Evolutionary conservation across 352 stramenopile species (phyloP), one percentile per base, ranked within the genome.

Genomic region (Globisporangium iwayamae): DNA sequence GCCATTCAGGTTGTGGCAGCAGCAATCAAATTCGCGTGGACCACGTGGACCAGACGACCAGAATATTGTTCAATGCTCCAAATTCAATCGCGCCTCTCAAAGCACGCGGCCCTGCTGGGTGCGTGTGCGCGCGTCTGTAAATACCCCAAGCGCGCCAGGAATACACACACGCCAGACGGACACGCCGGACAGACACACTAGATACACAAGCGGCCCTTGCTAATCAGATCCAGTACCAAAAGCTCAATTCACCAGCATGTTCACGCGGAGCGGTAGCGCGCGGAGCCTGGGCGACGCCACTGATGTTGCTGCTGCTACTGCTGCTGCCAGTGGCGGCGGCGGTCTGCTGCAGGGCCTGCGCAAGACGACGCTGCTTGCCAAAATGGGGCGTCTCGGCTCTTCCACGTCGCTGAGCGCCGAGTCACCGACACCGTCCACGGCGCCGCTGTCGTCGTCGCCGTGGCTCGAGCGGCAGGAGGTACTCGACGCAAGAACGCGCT

Each of bases 331-430:
- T 22, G 14, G 25, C 8, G 64, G 67, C 13, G 73, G 73, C 22
- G 22, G 22, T 0, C 55, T 92, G 56, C 56, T 92, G 32, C 81
- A 86, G n/a, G 83, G 76, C 2, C 71, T 91, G 61, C 61, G 78
- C 10, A 78, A 71, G 64, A 90, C 84, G 64, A 90, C 89, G 48
- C 71, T 74, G 18, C 75, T 81, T 38, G 30, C 51, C 30, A 89
- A 85, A 68, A 90, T 92, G 52, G 70, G 71, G 13, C 79, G 81
- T 38, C 84, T 81, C 50, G 62, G 62, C 3, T 57, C 57, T 20
- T 43, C 59, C 2, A 3, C 65, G 13, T 55, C 28, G 7, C 52
- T 62, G 62, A 58, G 41, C 52, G 62, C 20, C 28, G 32, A 36
- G 32, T 50, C 60, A 46, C 48, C 36, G n/a, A 72, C 62, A 5